These are phyloP conservation scores for Diplodia intermedia DNA, from an alignment of 2,329 filamentous ascomycete species.

Conservation along the genomic window DNA sequence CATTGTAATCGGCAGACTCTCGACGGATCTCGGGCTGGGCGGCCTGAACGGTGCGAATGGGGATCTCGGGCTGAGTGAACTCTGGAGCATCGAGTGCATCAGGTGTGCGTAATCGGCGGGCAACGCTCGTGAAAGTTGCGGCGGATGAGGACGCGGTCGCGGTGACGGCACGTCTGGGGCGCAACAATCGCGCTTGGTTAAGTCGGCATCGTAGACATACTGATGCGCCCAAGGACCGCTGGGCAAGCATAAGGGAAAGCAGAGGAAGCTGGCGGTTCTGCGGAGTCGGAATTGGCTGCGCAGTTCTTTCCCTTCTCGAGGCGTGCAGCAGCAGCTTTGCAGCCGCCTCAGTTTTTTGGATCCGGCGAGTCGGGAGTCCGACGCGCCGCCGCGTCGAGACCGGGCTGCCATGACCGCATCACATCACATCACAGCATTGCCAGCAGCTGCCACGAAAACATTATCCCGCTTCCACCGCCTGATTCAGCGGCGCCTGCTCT, in stretches of 20 bases:
- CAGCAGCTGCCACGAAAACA: background rate
- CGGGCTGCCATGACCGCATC: background rate
- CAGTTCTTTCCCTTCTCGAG: constrained; percentile 9
- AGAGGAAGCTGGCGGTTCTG: constrained; percentile 24
- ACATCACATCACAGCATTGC: background rate
- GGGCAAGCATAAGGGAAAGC: constrained; percentile 45
- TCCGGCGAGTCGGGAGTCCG: constrained; percentile 22
- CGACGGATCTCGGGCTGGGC: constrained; percentile 3
- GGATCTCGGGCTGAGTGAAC: background rate
- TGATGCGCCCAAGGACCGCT: constrained; percentile 46
- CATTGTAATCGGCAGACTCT: background rate
- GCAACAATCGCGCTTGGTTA: constrained; percentile 37
- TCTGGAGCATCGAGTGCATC: constrained; percentile 38
- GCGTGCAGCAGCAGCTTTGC: constrained; percentile 16
- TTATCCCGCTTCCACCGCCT: background rate
- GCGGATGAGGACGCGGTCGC: constrained; percentile 36
- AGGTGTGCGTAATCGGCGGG: constrained; percentile 33
- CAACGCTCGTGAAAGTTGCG: constrained; percentile 31
- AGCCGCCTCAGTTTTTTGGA: constrained; percentile 19
- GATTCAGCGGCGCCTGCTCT: background rate
- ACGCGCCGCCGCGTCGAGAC: constrained; percentile 9
- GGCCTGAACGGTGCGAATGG: too few species aligned
- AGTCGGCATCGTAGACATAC: constrained; percentile 51
- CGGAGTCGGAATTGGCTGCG: constrained; percentile 9
- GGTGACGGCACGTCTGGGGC: background rate